Base-by-base conservation (phyloP, 2,329 filamentous ascomycete genomes). In the Fusarium camptoceras region DNA sequence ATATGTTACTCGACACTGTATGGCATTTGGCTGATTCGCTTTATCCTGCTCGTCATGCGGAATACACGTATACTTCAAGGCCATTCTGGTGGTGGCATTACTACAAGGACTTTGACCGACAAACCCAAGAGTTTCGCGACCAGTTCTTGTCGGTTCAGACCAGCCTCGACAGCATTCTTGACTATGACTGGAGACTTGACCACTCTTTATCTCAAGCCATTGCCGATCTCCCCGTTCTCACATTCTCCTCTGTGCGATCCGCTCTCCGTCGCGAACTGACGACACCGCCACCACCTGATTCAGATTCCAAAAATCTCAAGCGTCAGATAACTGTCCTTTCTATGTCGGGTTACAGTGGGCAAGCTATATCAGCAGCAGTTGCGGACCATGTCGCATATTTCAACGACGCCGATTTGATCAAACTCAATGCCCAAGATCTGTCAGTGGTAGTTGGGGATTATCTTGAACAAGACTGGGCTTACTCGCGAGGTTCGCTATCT, bases 361-460 rank as follows among this genome's bases (percentile, higher is more conserved):
- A 77, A 42, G 76, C 78, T 2, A 78, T 82, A 59, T 74, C 79
- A n/a, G 73, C 80, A 55, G 76, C 79, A 18, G 81, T 92, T n/a
- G 86, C 94, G 3, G 84, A 88, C 63, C 85, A 88, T 53, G 81
- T 91, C 44, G 91, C 92, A 1, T 81, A 82, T 15, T 84, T 88
- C 34, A 81, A 92, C 8, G 82, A 81, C 9, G 90, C 92, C 5
- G 89, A 95, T 70, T 75, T 95, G 5, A 81, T 96, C 31, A 85
- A 87, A 22, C 76, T 97, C 14, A 87, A 90, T 74, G 88, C 92
- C 2, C 87, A 90, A 66, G 90, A 92, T 74, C 81, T 97, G 55
- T 91, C 91, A 5, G 85, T 90, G 51, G 82, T 96, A 27, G 85
- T 91, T 1, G 91, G 90, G 5, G 85, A 88, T 44, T 93, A 94